Conservation (phyloP, 1,139 yeast species). For the Lodderomyces pseudojiufengensis region DNA sequence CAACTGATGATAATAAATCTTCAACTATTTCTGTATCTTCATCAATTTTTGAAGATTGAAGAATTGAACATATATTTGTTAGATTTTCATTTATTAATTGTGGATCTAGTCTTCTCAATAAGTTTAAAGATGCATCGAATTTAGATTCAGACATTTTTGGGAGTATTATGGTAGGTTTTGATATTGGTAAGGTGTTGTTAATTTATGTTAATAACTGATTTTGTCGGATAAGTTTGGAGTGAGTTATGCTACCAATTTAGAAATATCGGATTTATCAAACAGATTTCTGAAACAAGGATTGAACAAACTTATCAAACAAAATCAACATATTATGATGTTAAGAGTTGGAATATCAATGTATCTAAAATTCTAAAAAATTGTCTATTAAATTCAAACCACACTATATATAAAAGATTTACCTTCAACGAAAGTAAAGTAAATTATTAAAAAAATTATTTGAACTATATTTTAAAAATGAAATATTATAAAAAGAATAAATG, state of each 20-base stretch:
- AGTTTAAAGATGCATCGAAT: slow-evolving; percentile 83
- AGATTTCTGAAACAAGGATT: too few species aligned
- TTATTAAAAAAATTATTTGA: neutral
- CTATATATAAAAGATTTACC: too few species aligned
- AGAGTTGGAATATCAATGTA: too few species aligned
- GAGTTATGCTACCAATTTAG: too few species aligned
- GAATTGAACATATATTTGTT: slow-evolving; percentile 63
- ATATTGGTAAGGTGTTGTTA: too few species aligned
- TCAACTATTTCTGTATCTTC: slow-evolving; percentile 57
- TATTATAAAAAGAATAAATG: neutral
- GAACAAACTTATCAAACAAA: too few species aligned
- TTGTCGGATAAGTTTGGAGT: too few species aligned
- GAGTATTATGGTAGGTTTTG: neutral
- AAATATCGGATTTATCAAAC: too few species aligned
- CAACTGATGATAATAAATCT: slow-evolving; percentile 82
- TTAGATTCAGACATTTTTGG: slow-evolving; percentile 34
- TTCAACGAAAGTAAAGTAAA: neutral
- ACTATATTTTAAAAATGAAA: neutral
- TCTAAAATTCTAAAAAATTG: too few species aligned
- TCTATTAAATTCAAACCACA: too few species aligned
- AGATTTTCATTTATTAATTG: slow-evolving; percentile 60
- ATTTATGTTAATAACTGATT: too few species aligned
- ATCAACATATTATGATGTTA: too few species aligned
- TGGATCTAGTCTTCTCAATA: slow-evolving; percentile 85
- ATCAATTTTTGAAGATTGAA: slow-evolving; percentile 23